Base-by-base conservation (phyloP, 2,329 filamentous ascomycete species). In the Furcasterigmium furcatum region DNA sequence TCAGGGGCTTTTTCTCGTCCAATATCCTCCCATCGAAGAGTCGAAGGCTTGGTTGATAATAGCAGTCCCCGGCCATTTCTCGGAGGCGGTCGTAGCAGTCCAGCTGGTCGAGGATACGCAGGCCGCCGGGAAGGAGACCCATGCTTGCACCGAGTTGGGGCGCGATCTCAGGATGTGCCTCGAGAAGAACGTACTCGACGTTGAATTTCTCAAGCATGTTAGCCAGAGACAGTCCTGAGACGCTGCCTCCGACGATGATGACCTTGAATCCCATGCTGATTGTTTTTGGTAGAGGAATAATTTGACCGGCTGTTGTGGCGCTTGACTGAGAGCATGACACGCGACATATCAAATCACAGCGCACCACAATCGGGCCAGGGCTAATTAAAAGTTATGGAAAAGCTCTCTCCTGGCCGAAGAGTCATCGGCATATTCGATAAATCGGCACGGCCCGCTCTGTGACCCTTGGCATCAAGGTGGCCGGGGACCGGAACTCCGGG, bases 111-210 rank as follows among this genome's bases (percentile, higher is more conserved):
- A 79, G 54, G 10, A 80, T 71, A 1, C 68, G 62, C 4, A 58
- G 46, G 1, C 70, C 71, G 18, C 71, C 63, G 0, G 74, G 61
- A 0, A 66, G 43, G 0, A 79, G 46, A 1, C 63, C 71, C 18
- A 81, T 73, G 4, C 65, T 69, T 0, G 74, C 74, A 1, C 77
- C 77, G 0, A 71, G 58, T 24, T 68, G 59, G 0, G 76, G 74
- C 0, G 67, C 66, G 21, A 79, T 67, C 0, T 65, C 54, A 0
- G 50, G 19, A 34, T 70, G 58, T 0, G 60, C 57, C 50, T 81
- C 76, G 0, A 80, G 62, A 1, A 80, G 48, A 3, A 75, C 47
- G 52, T 71, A 79, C 48, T 78, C 68, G 46, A 80, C 71, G 30
- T 56, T 56, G 30, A 68, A 59, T 41, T 56, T 56, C 46, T 78